Base-by-base conservation (phyloP, 768 basidiomycete species). In the Clathrus columnatus region DNA sequence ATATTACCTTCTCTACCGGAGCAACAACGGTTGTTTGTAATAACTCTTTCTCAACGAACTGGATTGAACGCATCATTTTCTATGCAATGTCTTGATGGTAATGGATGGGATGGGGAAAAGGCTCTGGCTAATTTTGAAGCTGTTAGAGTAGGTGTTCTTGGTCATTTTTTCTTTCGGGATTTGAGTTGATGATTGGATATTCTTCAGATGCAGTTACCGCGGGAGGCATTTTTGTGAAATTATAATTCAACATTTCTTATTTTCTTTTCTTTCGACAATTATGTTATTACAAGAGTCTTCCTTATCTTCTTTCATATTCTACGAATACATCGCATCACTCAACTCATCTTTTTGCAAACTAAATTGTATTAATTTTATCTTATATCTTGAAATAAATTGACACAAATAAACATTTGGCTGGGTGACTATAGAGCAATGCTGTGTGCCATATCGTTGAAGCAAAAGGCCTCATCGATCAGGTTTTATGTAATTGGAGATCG, bases 51-150 rank as follows among this genome's bases (percentile, higher is more conserved):
- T 62, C 73, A 79, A 48, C 76, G 78, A 55, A 97, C 95, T 0
- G 77, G 83, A 20, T 74, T 99, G 64, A 96, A 88, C 58, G 79
- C 80, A 16, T 76, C 80, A 61, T 95, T 82, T 63, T 80, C 91
- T 5, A 72, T 85, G n/a, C 84, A 96, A 57, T 97, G 95, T 65
- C 68, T 98, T 57, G 74, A 80, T 61, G 83, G 82, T 48, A 96
- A 94, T 64, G 81, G 72, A 7, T 98, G 93, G 93, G 81, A 93
- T 65, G 62, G 88, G 50, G 82, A 83, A 45, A 75, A 77, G 57
- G 96, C 96, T 0, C 64, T 91, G 23, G 76, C 78, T 49, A 94
- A 95, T 64, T 98, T 92, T 68, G 83, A 91, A 64, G 77, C 87
- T 66, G 87, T 97, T 63, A 88, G 87, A 80, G 88, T 88, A 60